phyloP scores from a whole-genome alignment of 2,329 filamentous ascomycete species.

The Neofusicoccum cordaticola region DNA sequence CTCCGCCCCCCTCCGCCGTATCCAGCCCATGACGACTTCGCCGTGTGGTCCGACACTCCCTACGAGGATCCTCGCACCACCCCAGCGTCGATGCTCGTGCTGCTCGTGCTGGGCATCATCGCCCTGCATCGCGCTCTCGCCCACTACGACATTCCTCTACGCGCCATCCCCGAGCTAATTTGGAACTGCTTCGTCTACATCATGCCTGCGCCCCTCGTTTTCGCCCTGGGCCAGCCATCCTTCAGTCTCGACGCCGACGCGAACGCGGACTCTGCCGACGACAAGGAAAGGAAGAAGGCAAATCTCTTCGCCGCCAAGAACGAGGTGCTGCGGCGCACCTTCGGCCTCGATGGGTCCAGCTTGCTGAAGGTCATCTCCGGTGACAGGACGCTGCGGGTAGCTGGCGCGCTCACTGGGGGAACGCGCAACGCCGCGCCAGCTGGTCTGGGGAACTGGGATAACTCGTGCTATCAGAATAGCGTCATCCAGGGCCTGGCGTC shows the following conservation, averaged over 20 bases:
- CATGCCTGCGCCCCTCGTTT: slow-evolving; percentile 57
- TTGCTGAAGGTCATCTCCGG: slow-evolving; percentile 38
- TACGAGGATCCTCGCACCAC: slow-evolving; percentile 3
- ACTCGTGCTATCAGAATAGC: slow-evolving; percentile 97
- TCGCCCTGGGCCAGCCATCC: slow-evolving; percentile 49
- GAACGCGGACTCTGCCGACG: slow-evolving; percentile 13
- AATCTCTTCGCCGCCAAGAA: slow-evolving; percentile 29
- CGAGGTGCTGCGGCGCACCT: slow-evolving; percentile 33
- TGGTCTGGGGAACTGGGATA: slow-evolving; percentile 87
- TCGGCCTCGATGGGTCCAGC: slow-evolving; percentile 38
- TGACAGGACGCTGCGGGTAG: slow-evolving; percentile 32
- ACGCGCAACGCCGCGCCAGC: slow-evolving; percentile 37
- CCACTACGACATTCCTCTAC: slow-evolving; percentile 26
- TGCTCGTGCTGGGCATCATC: slow-evolving; percentile 11
- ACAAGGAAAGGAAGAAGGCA: slow-evolving; percentile 20
- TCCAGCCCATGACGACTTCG: not conserved
- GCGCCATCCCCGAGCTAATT: slow-evolving; percentile 46
- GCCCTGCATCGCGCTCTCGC: slow-evolving; percentile 24
- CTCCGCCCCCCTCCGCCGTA: slow-evolving; percentile 2
- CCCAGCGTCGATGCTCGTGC: slow-evolving; percentile 7
- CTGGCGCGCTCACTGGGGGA: slow-evolving; percentile 24
- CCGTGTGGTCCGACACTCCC: not conserved
- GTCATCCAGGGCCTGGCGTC: slow-evolving; percentile 79
- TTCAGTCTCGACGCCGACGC: not conserved
- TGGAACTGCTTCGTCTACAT: slow-evolving; percentile 62